These are phyloP conservation scores for Meyerozyma athensensis DNA, from an alignment of 1,139 yeast genomes.

Conservation along the genomic window DNA sequence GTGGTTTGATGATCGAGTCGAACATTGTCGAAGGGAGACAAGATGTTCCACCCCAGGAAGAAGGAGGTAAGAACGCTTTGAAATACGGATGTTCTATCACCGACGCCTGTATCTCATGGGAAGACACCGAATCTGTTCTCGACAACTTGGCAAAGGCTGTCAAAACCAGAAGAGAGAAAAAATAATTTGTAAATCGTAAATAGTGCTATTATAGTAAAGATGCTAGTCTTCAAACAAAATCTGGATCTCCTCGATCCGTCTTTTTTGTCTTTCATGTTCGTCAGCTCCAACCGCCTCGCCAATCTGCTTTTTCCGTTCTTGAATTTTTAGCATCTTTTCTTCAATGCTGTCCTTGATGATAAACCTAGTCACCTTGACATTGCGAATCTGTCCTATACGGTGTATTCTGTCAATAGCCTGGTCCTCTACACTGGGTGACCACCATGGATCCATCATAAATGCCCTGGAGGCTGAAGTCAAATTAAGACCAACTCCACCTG, in stretches of 20 bases:
- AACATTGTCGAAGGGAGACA: conserved; percentile 91
- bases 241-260: conserved; percentile 78
- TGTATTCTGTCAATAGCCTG: conserved; percentile 95
- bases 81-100: conserved; percentile 93
- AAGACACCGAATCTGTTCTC: conserved; percentile 70
- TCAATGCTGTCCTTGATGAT: conserved; percentile 85
- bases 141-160: conserved; percentile 74
- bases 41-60: conserved; percentile 64
- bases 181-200: not conserved
- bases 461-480: conserved; percentile 83
- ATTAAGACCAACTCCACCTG: conserved; percentile 95
- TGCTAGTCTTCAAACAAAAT: conserved; percentile 57
- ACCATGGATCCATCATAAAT: conserved; percentile 96
- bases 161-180: conserved; percentile 58
- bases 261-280: conserved; percentile 68
- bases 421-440: conserved; percentile 92
- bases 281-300: conserved; percentile 83
- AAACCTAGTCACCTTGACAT: conserved; percentile 74
- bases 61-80: conserved; percentile 63
- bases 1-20: conserved; percentile 97
- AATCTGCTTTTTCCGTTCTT: conserved; percentile 76
- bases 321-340: conserved; percentile 82
- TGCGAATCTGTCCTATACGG: conserved; percentile 76
- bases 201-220: not conserved
- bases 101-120: conserved; percentile 94